Conservation (phyloP, 2,329 filamentous ascomycete genomes). For the Metarhizium anisopliae region DNA sequence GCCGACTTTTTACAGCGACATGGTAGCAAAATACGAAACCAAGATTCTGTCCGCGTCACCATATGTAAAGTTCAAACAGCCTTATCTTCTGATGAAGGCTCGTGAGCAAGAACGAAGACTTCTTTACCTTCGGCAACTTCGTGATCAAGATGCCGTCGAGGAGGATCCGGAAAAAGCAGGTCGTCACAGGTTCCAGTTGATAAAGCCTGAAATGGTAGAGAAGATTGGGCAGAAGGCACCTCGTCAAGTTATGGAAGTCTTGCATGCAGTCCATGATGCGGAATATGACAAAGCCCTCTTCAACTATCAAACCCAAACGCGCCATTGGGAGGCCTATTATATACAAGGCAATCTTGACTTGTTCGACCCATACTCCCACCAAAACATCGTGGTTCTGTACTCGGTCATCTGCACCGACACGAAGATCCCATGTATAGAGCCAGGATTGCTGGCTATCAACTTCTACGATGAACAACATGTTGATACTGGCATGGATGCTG, state of each 20-base stretch:
- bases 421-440: constrained; percentile 86
- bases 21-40: constrained; percentile 87
- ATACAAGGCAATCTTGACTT: constrained; percentile 80
- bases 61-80: constrained; percentile 90
- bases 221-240: constrained; percentile 71
- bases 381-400: constrained; percentile 91
- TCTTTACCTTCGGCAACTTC: constrained; percentile 70
- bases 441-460: constrained; percentile 78
- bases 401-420: constrained; percentile 90
- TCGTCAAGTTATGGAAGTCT: constrained; percentile 80
- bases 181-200: constrained; percentile 73
- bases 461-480: constrained; percentile 93
- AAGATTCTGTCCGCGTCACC: constrained; percentile 92
- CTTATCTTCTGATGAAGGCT: constrained; percentile 85
- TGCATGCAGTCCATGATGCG: constrained; percentile 90
- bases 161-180: constrained; percentile 54
- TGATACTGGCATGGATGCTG: constrained; percentile 61
- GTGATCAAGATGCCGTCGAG: constrained; percentile 62
- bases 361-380: constrained; percentile 91
- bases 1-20: constrained; percentile 89
- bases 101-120: constrained; percentile 83
- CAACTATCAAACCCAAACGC: constrained; percentile 87
- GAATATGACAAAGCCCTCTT: constrained; percentile 94
- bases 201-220: constrained; percentile 93
- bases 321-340: constrained; percentile 95